A percentile compares a stretch with the other conserved stretches of the same genome.
Conservation (phyloP, 1,284 basidiomycete genomes). For the Ceratobasidium sp. region DNA sequence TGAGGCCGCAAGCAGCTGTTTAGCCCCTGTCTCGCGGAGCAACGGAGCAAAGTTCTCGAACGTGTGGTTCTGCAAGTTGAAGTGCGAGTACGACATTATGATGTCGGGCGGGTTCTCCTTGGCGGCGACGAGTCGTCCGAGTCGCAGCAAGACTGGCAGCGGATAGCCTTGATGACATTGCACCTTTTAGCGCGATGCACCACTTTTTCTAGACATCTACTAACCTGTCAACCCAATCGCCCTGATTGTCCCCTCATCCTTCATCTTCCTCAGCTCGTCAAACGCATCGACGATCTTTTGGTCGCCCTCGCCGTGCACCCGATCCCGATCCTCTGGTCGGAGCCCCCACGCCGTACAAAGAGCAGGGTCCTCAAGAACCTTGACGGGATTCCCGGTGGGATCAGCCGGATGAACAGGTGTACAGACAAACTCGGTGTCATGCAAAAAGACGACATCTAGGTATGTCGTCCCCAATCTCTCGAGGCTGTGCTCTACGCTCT, state of each 20-base stretch:
- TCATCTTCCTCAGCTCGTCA: slow-evolving; percentile 75
- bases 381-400: slow-evolving; percentile 64
- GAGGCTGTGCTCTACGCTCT: slow-evolving; percentile 77
- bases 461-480: slow-evolving; percentile 81
- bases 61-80: slow-evolving; percentile 82
- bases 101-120: slow-evolving; percentile 79
- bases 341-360: slow-evolving; percentile 67
- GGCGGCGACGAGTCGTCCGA: slow-evolving; percentile 77
- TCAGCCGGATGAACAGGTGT: slow-evolving; percentile 61
- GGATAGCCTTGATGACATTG: slow-evolving; percentile 73
- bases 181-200: neutral
- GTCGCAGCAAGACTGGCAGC: slow-evolving; percentile 86
- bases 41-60: slow-evolving; percentile 70
- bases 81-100: slow-evolving; percentile 87
- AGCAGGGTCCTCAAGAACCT: slow-evolving; percentile 65
- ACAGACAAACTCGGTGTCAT: slow-evolving; percentile 91
- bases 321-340: slow-evolving; percentile 65
- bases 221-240: slow-evolving; percentile 87
- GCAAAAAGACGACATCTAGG: slow-evolving; percentile 88
- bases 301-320: slow-evolving; percentile 81
- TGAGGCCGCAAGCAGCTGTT: slow-evolving; percentile 84
- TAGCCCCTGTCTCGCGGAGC: slow-evolving; percentile 68
- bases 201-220: slow-evolving; percentile 44
- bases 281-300: slow-evolving; percentile 79
- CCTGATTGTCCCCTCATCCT: slow-evolving; percentile 81